Evolutionary conservation across 2,329 filamentous ascomycete genomes (phyloP).

Genomic region (Nemania sp.): DNA sequence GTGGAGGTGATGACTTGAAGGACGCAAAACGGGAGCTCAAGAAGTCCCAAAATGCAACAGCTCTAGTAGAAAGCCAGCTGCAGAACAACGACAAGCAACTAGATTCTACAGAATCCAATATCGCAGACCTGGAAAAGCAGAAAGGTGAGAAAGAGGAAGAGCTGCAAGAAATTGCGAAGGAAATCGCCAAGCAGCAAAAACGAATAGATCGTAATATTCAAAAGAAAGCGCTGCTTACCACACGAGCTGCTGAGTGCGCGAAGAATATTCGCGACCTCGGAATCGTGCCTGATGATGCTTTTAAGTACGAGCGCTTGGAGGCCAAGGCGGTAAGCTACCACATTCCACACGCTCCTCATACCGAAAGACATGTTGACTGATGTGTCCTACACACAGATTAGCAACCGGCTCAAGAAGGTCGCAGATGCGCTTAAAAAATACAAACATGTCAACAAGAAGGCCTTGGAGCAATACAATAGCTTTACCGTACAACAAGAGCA

Average conservation of each 20-base stretch:
- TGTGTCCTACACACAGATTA: constrained; percentile 49
- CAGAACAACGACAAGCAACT: constrained; percentile 75
- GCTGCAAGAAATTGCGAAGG: constrained; percentile 74
- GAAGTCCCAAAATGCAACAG: constrained; percentile 71
- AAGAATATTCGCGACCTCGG: constrained; percentile 92
- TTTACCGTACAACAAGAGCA: constrained; percentile 92
- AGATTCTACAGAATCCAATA: constrained; percentile 54
- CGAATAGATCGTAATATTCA: constrained; percentile 90
- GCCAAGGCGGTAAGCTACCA: constrained; percentile 67
- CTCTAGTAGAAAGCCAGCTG: constrained; percentile 69
- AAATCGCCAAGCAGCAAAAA: constrained; percentile 85
- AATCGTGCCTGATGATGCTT: constrained; percentile 90
- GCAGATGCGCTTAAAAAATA: constrained; percentile 95
- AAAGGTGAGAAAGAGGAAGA: constrained; percentile 69
- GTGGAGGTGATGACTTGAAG: constrained; percentile 69
- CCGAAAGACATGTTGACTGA: constrained; percentile 23
- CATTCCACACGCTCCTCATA: not conserved
- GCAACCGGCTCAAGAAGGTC: constrained; percentile 80
- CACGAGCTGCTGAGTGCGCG: constrained; percentile 78
- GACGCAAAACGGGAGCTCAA: constrained; percentile 82
- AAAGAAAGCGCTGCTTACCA: constrained; percentile 78
- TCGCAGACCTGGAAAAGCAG: constrained; percentile 46
- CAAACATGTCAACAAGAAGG: constrained; percentile 98
- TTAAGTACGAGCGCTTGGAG: constrained; percentile 86
- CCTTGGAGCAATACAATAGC: constrained; percentile 97